These are phyloP conservation scores for Crithidia bombi DNA, from an alignment of 208 protist genomes.

Conservation along the genomic window DNA sequence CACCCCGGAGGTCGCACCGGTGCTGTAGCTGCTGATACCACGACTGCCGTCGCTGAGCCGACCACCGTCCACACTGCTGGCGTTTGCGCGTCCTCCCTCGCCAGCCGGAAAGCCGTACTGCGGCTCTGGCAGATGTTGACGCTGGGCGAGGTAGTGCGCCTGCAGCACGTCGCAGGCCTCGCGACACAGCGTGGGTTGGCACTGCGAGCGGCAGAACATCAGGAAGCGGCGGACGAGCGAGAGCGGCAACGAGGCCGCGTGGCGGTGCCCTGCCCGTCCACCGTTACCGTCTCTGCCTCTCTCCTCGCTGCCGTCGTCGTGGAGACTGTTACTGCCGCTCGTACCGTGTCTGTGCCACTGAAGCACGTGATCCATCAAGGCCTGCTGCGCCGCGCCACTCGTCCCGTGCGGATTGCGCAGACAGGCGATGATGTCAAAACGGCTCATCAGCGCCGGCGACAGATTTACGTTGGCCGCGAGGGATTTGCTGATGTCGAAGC, in stretches of 20 bases:
- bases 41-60: constrained; percentile 5
- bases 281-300: background rate
- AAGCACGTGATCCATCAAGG: constrained; percentile 96
- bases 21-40: background rate
- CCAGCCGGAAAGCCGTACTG: constrained; percentile 4
- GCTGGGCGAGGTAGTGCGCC: constrained; percentile 69
- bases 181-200: constrained; percentile 59
- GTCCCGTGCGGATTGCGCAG: constrained; percentile 52
- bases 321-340: background rate
- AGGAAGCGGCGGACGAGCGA: constrained; percentile 77
- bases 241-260: constrained; percentile 45
- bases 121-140: constrained; percentile 36
- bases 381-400: constrained; percentile 31
- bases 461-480: constrained; percentile 97
- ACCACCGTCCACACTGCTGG: constrained; percentile 6
- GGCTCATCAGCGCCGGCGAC: constrained; percentile 94
- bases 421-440: constrained; percentile 99
- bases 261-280: constrained; percentile 1
- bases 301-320: background rate
- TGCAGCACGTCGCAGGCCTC: constrained; percentile 69
- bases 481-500: constrained; percentile 93
- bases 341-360: constrained; percentile 53
- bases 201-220: constrained; percentile 66
- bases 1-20: background rate
- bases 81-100: background rate